Percentiles rank a stretch among this genome's conserved stretches.
These are phyloP conservation scores for Diplodia seriata DNA, from an alignment of 2,329 filamentous ascomycete genomes.

Conservation along the genomic window DNA sequence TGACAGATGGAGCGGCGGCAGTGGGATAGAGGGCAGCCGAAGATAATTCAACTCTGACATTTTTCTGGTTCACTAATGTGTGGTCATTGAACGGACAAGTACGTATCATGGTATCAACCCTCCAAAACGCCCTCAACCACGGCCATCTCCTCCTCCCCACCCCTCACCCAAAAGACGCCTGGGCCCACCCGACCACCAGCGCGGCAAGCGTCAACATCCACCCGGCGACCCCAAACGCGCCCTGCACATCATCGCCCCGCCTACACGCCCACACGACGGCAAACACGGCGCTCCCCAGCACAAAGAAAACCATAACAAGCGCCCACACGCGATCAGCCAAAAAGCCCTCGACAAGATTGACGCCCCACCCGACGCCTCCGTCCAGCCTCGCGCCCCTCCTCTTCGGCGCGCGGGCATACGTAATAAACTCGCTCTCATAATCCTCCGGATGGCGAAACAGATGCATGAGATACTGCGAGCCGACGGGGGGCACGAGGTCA, in stretches of 20 bases:
- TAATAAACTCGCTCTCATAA: slow-evolving; percentile 48
- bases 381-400: slow-evolving; percentile 44
- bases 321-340: slow-evolving; percentile 47
- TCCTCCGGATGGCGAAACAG: slow-evolving; percentile 50
- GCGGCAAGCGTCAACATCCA: slow-evolving; percentile 47
- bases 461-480: slow-evolving; percentile 48
- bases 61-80: neutral
- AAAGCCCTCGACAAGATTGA: slow-evolving; percentile 50
- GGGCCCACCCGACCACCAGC: slow-evolving; percentile 44
- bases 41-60: neutral
- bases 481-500: slow-evolving; percentile 50
- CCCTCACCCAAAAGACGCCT: slow-evolving; percentile 42
- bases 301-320: slow-evolving; percentile 41
- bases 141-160: too few species aligned
- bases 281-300: slow-evolving; percentile 46
- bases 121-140: neutral
- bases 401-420: slow-evolving; percentile 45
- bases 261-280: slow-evolving; percentile 44
- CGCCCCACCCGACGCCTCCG: slow-evolving; percentile 49
- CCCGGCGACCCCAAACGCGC: slow-evolving; percentile 50
- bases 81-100: neutral
- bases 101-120: neutral
- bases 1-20: neutral
- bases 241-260: slow-evolving; percentile 46
- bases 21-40: neutral